Evolutionary conservation across 106 monocot genomes (phyloP).

Genomic region (Triglochin maritima): DNA sequence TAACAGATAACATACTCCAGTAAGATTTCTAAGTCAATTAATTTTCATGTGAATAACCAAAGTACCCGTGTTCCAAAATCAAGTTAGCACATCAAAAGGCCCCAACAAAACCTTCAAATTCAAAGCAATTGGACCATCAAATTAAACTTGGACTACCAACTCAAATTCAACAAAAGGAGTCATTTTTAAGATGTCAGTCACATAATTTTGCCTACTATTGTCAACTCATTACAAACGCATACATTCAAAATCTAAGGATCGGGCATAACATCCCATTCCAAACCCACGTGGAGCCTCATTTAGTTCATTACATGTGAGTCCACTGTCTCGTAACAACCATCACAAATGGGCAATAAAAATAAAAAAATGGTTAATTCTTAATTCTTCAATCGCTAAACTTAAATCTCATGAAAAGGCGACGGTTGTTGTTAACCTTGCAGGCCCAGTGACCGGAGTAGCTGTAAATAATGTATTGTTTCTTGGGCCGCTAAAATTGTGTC

Average conservation of each 20-base stretch:
- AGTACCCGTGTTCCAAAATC: too few relatives aligned
- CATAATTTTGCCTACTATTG: neutral
- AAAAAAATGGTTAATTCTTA: neutral
- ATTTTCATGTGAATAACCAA: neutral
- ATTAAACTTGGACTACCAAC: neutral
- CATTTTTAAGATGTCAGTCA: neutral
- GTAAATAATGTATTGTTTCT: too few relatives aligned
- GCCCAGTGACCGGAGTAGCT: conserved; percentile 46
- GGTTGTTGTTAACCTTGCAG: conserved; percentile 39
- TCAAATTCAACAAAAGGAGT: neutral
- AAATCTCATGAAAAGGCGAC: neutral
- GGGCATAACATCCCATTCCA: too few relatives aligned
- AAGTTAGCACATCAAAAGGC: neutral
- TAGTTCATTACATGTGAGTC: too few relatives aligned
- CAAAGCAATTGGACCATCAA: neutral
- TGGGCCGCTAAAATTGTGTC: too few relatives aligned
- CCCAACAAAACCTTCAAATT: neutral
- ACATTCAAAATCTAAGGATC: neutral
- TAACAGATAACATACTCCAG: neutral
- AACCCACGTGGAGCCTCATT: too few relatives aligned
- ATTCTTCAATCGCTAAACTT: neutral
- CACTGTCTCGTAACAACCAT: too few relatives aligned
- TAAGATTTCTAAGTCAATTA: neutral
- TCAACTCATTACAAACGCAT: neutral
- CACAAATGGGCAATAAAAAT: too few relatives aligned